Base-by-base conservation (phyloP, 495 filamentous ascomycete genomes). In the Podospora pseudopauciseta region DNA sequence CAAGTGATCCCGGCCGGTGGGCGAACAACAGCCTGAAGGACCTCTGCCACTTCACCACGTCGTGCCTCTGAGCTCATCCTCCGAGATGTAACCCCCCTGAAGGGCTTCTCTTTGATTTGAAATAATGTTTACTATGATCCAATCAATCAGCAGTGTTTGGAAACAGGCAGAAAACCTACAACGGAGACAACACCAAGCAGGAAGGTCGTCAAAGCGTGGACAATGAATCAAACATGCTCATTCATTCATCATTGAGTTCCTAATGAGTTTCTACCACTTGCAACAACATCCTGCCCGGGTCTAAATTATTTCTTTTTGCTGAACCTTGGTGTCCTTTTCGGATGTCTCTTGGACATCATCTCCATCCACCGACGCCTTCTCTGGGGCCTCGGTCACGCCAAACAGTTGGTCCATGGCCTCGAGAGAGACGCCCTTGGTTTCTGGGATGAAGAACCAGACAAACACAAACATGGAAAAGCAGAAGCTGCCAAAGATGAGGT, bases 361-460 rank as follows among this genome's bases (percentile, higher is more conserved):
- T 18, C 68, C 66, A 0, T 60, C 66, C 1, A 49, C 53, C 15
- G 69, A 34, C 30, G 64, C 30, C 70, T 74, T 76, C 1, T 49
- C 62, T 9, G 69, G 53, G 0, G 57, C 70, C 19, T 78, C 78
- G 9, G 73, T 72, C 23, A 77, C 67, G 32, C 79, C 75, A 67
- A 80, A 81, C 58, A 80, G 67, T 28, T 68, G 53, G 60, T 80
- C 78, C 79, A 80, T 80, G 9, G 68, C 57, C 71, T 81, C 79
- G 53, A 81, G 77, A 27, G 79, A 77, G 55, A 78, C 65, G 7
- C 72, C 90, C 80, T 91, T 92, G 1, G 90, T 92, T 77, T 92
- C 89, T 1, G 89, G 89, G 54, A 91, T 83, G 65, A 89, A 88
- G 80, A 92, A 90, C 83, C 84, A 89, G 13, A 89, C 88, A 67